Base-by-base conservation (phyloP, 116 monocot genomes). In the Papilionanthe hybrid region DNA sequence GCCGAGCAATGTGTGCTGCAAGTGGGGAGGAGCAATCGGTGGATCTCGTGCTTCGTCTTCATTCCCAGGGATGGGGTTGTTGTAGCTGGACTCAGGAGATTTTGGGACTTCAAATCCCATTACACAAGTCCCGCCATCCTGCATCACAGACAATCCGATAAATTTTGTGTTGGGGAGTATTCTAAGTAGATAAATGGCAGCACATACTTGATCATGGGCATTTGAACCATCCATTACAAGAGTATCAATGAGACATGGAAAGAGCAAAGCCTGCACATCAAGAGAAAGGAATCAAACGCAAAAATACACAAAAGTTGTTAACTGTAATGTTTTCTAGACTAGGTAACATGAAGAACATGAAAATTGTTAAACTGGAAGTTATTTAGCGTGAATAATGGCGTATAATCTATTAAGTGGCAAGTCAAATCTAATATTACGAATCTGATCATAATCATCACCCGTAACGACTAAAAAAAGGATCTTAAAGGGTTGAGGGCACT, bases 41-140 rank as follows among this genome's bases (percentile, higher is more conserved):
- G 91, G 91, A 55, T 87, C 91, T n/a, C 85, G 79, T 7, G 85
- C 81, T 75, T 94, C 94, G 27, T 94, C 91, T 80, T 91, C 91
- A 65, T 57, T 69, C 10, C 78, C 78, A 13, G 81, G 88, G 57
- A 83, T 50, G 57, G 89, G 85, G 55, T 83, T 87, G 60, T 23
- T 79, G 80, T 94, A 94, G 74, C 91, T 94, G 1, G 91, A 86
- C 53, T 86, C 88, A 10, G 94, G 91, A 1, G 91, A 94, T 66
- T 85, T 68, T 43, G 94, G 91, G 57, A 85, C 81, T 84, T 93
- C 93, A 78, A 93, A 93, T 72, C 91, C 91, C 75, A 84, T 84
- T 5, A 89, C 85, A 22, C 75, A 75, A 12, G 65, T 77, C 12
- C 77, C 72, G 32, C 78, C 89, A 42, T 93, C 91, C 93, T 91